phyloP scores from a whole-genome alignment of 257 asterid species.

The Knoxia roxburghii region DNA sequence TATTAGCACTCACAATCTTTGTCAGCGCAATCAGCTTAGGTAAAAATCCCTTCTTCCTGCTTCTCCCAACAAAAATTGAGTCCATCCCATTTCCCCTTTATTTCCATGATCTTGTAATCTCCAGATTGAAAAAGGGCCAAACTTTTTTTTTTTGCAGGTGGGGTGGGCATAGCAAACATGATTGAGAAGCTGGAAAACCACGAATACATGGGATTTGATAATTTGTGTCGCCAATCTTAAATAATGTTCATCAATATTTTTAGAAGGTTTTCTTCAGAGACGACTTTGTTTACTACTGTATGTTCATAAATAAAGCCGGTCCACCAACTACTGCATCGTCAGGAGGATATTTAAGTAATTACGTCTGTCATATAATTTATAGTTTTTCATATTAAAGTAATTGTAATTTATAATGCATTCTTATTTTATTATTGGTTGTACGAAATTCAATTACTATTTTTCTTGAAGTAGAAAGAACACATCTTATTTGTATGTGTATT shows the following conservation, averaged over 20 bases:
- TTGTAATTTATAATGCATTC: no score
- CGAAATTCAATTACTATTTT: background rate
- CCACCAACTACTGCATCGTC: conserved; percentile 5
- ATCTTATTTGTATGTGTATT: background rate
- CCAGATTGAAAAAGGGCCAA: background rate
- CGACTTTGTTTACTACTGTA: background rate
- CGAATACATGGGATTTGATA: conserved; percentile 38
- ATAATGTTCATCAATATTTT: background rate
- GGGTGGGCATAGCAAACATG: conserved; percentile 36
- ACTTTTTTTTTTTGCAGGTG: conserved; percentile 19
- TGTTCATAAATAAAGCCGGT: conserved; percentile 7
- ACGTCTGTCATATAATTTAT: background rate
- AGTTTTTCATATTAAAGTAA: background rate
- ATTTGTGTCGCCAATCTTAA: conserved; percentile 14
- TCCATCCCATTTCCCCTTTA: background rate
- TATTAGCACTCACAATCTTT: conserved; percentile 32
- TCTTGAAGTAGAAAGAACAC: background rate
- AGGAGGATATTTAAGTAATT: background rate
- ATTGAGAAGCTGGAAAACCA: conserved; percentile 31
- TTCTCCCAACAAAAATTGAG: background rate
- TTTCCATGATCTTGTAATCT: background rate
- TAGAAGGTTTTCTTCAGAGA: background rate
- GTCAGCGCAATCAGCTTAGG: conserved; percentile 37
- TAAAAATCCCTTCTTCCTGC: background rate
- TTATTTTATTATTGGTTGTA: background rate